Conservation (phyloP, 169 alveolate species). For the Cryptosporidium xiaoi region DNA sequence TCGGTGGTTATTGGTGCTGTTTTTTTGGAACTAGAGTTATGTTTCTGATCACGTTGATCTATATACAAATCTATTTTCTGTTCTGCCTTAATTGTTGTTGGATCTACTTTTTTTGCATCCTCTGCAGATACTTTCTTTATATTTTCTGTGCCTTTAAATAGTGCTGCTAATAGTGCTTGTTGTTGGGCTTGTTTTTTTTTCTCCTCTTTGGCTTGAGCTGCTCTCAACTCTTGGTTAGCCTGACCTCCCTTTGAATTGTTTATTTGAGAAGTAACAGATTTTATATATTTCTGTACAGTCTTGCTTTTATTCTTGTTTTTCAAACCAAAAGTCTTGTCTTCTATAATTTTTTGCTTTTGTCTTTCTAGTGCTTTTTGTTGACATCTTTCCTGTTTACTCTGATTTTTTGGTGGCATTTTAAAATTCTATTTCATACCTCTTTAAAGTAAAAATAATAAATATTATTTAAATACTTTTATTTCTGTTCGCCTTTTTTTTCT, state of each 20-base stretch:
- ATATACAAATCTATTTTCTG: slow-evolving; percentile 94
- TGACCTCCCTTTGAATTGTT: slow-evolving; percentile 58
- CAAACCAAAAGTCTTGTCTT: slow-evolving; percentile 98
- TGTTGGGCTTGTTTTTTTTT: slow-evolving; percentile 93
- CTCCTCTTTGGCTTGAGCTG: slow-evolving; percentile 90
- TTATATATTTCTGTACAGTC: slow-evolving; percentile 93
- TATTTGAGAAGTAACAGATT: slow-evolving; percentile 69
- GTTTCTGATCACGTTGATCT: slow-evolving; percentile 91
- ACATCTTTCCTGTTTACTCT: slow-evolving; percentile 84
- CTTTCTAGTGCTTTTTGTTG: slow-evolving; percentile 94
- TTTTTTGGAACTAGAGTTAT: slow-evolving; percentile 31
- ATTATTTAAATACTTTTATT: no score
- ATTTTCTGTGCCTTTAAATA: slow-evolving; percentile 88
- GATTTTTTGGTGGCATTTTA: slow-evolving; percentile 84
- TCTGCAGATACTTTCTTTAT: slow-evolving; percentile 84
- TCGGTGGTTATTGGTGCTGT: slow-evolving; percentile 62
- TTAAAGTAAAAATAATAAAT: no score
- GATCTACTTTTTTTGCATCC: slow-evolving; percentile 81
- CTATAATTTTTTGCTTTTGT: slow-evolving; percentile 96
- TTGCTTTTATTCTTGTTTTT: slow-evolving; percentile 97
- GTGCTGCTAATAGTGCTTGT: slow-evolving; percentile 92
- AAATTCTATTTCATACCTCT: no score
- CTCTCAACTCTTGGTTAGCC: slow-evolving; percentile 76
- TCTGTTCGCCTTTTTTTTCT: no score
- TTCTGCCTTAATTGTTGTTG: slow-evolving; percentile 84